These are phyloP conservation scores for Orbilia javanica DNA, from an alignment of 2,329 filamentous ascomycete genomes.

Conservation along the genomic window DNA sequence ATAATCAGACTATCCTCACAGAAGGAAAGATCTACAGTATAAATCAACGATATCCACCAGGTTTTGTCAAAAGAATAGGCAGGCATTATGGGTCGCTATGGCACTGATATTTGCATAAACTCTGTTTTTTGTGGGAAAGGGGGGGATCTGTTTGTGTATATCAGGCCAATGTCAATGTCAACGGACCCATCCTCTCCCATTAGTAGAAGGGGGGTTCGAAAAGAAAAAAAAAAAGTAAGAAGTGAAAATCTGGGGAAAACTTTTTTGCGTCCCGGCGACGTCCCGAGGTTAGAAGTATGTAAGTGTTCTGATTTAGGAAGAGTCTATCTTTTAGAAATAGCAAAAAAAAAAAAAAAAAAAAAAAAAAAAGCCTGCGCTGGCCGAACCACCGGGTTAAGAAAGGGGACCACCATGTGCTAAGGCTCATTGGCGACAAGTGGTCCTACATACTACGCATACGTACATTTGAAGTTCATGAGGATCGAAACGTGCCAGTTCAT, in stretches of 20 bases:
- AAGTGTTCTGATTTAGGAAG: constrained; percentile 16
- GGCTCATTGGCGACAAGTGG: constrained; percentile 17
- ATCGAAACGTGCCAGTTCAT: constrained; percentile 9
- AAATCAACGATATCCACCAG: background rate
- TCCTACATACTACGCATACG: too few relatives aligned
- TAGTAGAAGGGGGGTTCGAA: too few relatives aligned
- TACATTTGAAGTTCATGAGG: constrained; percentile 2
- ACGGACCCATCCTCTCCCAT: constrained; percentile 1
- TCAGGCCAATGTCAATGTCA: constrained; percentile 29
- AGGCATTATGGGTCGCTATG: constrained; percentile 16
- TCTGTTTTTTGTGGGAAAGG: background rate
- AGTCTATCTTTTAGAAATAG: background rate
- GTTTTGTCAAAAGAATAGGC: background rate
- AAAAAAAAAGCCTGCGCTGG: constrained; percentile 8
- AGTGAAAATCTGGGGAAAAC: constrained; percentile 12
- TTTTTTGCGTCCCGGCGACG: constrained; percentile 1
- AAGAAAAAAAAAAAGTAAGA: background rate
- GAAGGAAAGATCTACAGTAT: constrained; percentile 43
- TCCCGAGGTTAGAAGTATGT: constrained; percentile 20
- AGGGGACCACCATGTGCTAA: constrained; percentile 14
- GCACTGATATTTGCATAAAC: constrained; percentile 19
- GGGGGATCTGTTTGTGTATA: background rate
- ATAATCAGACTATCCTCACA: constrained; percentile 39
- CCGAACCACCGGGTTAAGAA: constrained; percentile 26
- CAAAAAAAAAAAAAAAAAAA: background rate